Evolutionary conservation across 2,329 filamentous ascomycete genomes (phyloP), one percentile per base, ranked within the genome.

Genomic region (Fusarium goolgardi): DNA sequence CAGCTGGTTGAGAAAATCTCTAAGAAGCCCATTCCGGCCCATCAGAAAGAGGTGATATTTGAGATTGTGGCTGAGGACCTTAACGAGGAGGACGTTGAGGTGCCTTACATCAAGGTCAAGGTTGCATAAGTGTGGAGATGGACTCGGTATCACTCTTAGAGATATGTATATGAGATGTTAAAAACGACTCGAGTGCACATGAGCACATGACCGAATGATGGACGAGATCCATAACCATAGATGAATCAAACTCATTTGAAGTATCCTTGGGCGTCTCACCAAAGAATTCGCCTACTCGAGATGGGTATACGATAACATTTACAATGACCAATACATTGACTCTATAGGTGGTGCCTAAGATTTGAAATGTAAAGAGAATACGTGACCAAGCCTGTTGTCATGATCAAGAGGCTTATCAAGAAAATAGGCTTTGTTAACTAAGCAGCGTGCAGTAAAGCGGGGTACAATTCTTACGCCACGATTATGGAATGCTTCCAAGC

Each of bases 21-120:
- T 65, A 97, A 95, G 85, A 97, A 97, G 84, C 86, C 90, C 3
- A 91, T 99, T 59, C 95, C 96, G 0, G 86, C 88, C 6, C 95
- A 98, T 77, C 93, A 97, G 82, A 96, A 92, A 85, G 95, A 97
- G 75, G 88, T 98, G 67, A 97, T 98, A 73, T 96, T 98, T 76
- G 96, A 98, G 83, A 91, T 97, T 70, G 96, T 96, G 9, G 93
- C 91, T 0, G 95, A 98, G 78, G 96, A 98, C 76, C 83, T 88
- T 75, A 90, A 88, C 5, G 95, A 92, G 67, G 93, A 98, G 81
- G 96, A 99, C 78, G 95, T 98, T 2, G 96, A 99, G 81, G 91
- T 98, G 71, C 96, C 96, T 6, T 98, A 97, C 78, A 93, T 98
- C 75, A 97, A 95, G 89, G 89, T 97, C 70, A 95, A 90, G 83